Percentiles rank a stretch among this genome's conserved stretches.
Evolutionary conservation across 257 asterid species (phyloP).

Genomic region (Hygrophila difformis): DNA sequence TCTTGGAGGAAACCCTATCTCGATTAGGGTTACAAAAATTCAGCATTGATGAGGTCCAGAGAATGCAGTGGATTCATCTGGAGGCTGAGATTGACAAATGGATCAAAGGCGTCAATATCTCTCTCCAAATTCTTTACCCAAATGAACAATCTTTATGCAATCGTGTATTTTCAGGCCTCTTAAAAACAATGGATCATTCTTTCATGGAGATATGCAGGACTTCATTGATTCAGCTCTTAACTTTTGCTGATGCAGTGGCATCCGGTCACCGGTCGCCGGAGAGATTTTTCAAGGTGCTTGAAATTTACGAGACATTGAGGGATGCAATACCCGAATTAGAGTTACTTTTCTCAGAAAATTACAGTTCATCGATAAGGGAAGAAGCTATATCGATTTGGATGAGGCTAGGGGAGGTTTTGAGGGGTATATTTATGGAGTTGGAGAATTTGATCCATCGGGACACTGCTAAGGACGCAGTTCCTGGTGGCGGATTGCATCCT

Average conservation of each 20-base stretch:
- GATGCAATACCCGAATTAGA: constrained; percentile 79
- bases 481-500: constrained; percentile 89
- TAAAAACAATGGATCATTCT: constrained; percentile 54
- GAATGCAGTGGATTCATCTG: constrained; percentile 66
- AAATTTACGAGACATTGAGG: constrained; percentile 71
- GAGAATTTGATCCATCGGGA: constrained; percentile 84
- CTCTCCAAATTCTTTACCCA: constrained; percentile 57
- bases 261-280: constrained; percentile 76
- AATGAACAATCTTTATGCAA: constrained; percentile 77
- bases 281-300: constrained; percentile 74
- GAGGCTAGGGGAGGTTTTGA: constrained; percentile 72
- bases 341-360: constrained; percentile 50
- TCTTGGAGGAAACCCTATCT: constrained; percentile 86
- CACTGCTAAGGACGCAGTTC: constrained; percentile 65
- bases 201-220: constrained; percentile 68
- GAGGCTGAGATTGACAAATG: constrained; percentile 81
- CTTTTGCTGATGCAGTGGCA: constrained; percentile 77
- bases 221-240: constrained; percentile 52
- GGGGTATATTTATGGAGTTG: constrained; percentile 71
- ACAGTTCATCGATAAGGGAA: constrained; percentile 39
- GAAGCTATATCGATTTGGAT: constrained; percentile 60
- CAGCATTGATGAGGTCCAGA: constrained; percentile 69
- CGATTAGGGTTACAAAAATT: constrained; percentile 51
- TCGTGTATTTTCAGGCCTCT: constrained; percentile 47
- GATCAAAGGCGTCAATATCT: constrained; percentile 54